A percentile compares a stretch with the other conserved stretches of the same genome.
These are phyloP conservation scores for Pittosporum tobira DNA, from an alignment of 129 eudicot species.

Conservation along the genomic window DNA sequence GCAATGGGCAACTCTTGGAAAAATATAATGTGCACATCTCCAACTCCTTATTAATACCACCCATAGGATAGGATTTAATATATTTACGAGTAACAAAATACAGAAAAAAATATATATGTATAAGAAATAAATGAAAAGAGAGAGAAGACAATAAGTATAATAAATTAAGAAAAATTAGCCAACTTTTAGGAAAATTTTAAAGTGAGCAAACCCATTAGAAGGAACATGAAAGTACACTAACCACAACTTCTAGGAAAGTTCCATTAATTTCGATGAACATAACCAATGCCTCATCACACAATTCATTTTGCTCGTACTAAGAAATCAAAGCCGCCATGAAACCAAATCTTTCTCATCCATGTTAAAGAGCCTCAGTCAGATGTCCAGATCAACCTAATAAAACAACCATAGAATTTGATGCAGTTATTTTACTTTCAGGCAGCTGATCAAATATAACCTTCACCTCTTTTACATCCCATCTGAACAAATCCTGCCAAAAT, in stretches of 20 bases:
- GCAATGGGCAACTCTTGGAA: no score
- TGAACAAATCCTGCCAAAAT: slow-evolving; percentile 62
- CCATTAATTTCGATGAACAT: slow-evolving; percentile 37
- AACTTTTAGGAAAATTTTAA: no score
- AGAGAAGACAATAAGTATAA: no score
- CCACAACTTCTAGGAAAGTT: slow-evolving; percentile 47
- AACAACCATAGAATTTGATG: slow-evolving; percentile 67
- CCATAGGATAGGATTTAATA: no score
- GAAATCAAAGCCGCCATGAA: slow-evolving; percentile 66
- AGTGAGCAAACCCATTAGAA: no score
- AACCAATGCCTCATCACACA: slow-evolving; percentile 51
- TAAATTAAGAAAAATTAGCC: no score
- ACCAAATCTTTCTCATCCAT: slow-evolving; percentile 53
- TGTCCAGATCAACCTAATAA: slow-evolving; percentile 50
- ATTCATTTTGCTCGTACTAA: slow-evolving; percentile 52
- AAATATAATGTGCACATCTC: no score
- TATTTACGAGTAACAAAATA: no score
- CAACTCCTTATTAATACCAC: no score
- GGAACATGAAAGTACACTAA: slow-evolving; percentile 62
- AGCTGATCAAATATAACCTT: slow-evolving; percentile 36
- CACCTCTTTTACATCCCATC: slow-evolving; percentile 46
- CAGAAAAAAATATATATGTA: no score
- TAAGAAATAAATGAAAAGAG: no score
- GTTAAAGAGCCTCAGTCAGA: slow-evolving; percentile 34
- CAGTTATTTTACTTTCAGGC: slow-evolving; percentile 56